These are phyloP conservation scores for Magnaporthales sp. DNA, from an alignment of 2,329 filamentous ascomycete species.

Conservation along the genomic window DNA sequence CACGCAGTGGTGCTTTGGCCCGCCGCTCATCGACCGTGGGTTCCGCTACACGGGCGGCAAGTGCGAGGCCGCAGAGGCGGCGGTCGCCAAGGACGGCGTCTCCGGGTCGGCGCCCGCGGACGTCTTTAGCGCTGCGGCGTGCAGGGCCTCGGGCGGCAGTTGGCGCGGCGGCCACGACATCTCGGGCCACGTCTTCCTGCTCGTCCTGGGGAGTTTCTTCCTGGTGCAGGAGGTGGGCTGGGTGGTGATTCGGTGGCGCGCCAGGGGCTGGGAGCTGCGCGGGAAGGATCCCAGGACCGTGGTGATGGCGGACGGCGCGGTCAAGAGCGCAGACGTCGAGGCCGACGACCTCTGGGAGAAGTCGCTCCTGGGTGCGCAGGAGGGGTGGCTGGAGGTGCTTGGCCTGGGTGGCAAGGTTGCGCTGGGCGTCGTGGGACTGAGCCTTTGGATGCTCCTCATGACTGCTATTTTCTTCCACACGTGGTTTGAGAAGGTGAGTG, in stretches of 20 bases:
- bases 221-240: constrained; percentile 71
- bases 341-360: constrained; percentile 14
- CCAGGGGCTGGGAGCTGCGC: constrained; percentile 6
- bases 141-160: constrained; percentile 69
- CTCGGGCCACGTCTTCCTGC: constrained; percentile 86
- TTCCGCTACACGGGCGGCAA: constrained; percentile 83
- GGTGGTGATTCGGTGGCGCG: constrained; percentile 37
- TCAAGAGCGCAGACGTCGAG: constrained; percentile 50
- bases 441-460: constrained; percentile 96
- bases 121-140: constrained; percentile 66
- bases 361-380: constrained; percentile 17
- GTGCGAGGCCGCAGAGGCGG: constrained; percentile 55
- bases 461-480: constrained; percentile 98
- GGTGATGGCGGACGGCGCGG: constrained; percentile 56
- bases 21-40: constrained; percentile 78
- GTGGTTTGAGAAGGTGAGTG: constrained; percentile 75
- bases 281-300: constrained; percentile 30
- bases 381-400: constrained; percentile 18
- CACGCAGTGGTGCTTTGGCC: constrained; percentile 96
- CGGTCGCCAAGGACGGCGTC: constrained; percentile 34
- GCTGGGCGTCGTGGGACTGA: constrained; percentile 57
- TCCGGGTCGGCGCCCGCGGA: constrained; percentile 21
- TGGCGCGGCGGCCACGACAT: constrained; percentile 97
- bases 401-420: constrained; percentile 47
- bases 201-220: constrained; percentile 76